These are phyloP conservation scores for Penicillium polonicum DNA, from an alignment of 2,329 filamentous ascomycete genomes.

Conservation along the genomic window DNA sequence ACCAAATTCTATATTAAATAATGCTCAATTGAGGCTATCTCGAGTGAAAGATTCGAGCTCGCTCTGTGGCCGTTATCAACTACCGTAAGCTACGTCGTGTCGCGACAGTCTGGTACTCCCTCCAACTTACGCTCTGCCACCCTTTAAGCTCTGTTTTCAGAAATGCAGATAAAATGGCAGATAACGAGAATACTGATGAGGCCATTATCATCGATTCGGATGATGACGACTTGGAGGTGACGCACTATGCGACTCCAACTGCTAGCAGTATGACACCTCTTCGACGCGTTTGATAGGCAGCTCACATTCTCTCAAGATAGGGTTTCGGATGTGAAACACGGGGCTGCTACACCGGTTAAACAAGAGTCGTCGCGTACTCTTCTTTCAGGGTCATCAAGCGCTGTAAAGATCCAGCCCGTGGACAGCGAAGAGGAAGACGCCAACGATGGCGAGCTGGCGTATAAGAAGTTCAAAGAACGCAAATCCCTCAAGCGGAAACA, in stretches of 20 bases:
- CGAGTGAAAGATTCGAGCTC: neutral
- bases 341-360: constrained; percentile 5
- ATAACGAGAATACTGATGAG: constrained; percentile 20
- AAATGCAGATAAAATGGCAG: constrained; percentile 19
- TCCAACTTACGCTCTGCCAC: neutral
- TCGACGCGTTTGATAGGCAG: constrained; percentile 13
- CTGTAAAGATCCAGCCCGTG: constrained; percentile 24
- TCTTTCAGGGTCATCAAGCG: constrained; percentile 14
- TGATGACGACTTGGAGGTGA: constrained; percentile 47
- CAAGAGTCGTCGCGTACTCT: neutral
- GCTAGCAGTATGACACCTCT: constrained; percentile 15
- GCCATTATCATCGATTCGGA: constrained; percentile 32
- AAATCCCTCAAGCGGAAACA: constrained; percentile 56
- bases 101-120: constrained; percentile 5
- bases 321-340: neutral
- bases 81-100: neutral
- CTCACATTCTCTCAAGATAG: constrained; percentile 21
- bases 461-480: constrained; percentile 63
- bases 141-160: neutral
- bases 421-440: constrained; percentile 35
- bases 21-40: neutral
- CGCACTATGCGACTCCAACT: constrained; percentile 20
- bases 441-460: constrained; percentile 48
- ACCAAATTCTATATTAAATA: rapidly evolving
- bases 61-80: neutral